Percentiles rank a stretch among this genome's conserved stretches.
Evolutionary conservation across 805 yeast genomes (phyloP).

Genomic region (Debaryomyces tyrocola): DNA sequence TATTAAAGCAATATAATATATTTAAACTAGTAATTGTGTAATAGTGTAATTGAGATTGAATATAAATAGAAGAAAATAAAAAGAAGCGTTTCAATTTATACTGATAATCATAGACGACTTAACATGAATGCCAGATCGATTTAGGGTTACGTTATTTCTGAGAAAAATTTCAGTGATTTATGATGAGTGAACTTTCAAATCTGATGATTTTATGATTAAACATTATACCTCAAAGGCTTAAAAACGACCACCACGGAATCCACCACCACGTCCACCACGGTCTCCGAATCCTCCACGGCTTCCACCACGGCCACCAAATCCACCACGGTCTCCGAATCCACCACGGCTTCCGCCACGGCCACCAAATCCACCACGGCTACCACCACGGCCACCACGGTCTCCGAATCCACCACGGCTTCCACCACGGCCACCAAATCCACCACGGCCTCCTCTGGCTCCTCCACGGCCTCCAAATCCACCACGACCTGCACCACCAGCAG

Average conservation of each 20-base stretch:
- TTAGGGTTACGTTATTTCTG: not conserved
- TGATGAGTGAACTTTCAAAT: not conserved
- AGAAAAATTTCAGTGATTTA: not conserved
- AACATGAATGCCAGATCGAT: not conserved
- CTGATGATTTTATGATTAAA: not conserved
- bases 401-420: constrained; percentile 39
- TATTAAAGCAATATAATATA: not conserved
- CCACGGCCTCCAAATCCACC: constrained; percentile 38
- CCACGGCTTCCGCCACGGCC: constrained; percentile 47
- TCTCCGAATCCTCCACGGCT: constrained; percentile 26
- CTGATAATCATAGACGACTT: not conserved
- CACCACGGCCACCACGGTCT: constrained; percentile 29
- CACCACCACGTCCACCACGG: constrained; percentile 38
- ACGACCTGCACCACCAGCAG: constrained; percentile 53
- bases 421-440: constrained; percentile 32
- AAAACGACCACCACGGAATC: constrained; percentile 34
- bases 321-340: constrained; percentile 33
- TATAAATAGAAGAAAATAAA: not conserved
- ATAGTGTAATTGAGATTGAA: not conserved
- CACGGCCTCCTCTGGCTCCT: constrained; percentile 33
- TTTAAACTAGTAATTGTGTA: not conserved
- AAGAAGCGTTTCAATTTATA: not conserved
- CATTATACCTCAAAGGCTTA: not conserved
- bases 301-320: constrained; percentile 23
- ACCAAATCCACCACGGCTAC: constrained; percentile 39